phyloP scores from a whole-genome alignment of 306 rosid species.

The Hippophae rhamnoides region DNA sequence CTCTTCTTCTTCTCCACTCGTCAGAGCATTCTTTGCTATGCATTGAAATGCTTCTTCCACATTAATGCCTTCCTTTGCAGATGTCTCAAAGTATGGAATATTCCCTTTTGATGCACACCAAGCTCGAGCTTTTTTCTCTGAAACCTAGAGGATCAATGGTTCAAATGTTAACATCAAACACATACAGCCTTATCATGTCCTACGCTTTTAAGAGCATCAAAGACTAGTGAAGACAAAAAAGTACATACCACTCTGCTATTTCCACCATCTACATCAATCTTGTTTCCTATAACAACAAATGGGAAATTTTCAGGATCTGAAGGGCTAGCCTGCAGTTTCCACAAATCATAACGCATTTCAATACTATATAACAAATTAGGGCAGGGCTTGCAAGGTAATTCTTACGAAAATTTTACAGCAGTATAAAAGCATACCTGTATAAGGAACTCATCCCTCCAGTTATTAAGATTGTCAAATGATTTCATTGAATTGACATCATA shows the following conservation, averaged over 20 bases:
- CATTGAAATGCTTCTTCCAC: constrained; percentile 98
- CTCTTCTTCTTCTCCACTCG: constrained; percentile 96
- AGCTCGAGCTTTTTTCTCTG: constrained; percentile 94
- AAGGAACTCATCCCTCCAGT: constrained; percentile 98
- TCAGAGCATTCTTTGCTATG: constrained; percentile 90
- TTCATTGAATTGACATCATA: constrained; percentile 96
- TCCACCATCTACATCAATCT: constrained; percentile 92
- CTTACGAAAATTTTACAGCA: neutral
- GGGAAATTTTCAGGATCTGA: constrained; percentile 99
- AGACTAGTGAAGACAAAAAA: neutral
- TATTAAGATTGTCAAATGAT: constrained; percentile 92
- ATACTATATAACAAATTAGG: neutral
- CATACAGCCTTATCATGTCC: neutral
- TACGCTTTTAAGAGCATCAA: neutral
- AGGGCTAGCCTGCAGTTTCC: constrained; percentile 78
- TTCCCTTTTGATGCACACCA: constrained; percentile 99
- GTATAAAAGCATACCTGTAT: constrained; percentile 51
- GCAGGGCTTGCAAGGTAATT: neutral
- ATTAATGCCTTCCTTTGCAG: constrained; percentile 95
- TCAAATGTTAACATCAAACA: neutral
- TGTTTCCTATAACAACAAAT: constrained; percentile 94
- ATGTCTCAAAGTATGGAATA: constrained; percentile 96
- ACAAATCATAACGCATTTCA: constrained; percentile 7
- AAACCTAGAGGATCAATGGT: constrained; percentile 45
- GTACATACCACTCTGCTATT: constrained; percentile 88